Evolutionary conservation across 257 asterid genomes (phyloP), one percentile per base, ranked within the genome.

Genomic region (Ballota nigra): DNA sequence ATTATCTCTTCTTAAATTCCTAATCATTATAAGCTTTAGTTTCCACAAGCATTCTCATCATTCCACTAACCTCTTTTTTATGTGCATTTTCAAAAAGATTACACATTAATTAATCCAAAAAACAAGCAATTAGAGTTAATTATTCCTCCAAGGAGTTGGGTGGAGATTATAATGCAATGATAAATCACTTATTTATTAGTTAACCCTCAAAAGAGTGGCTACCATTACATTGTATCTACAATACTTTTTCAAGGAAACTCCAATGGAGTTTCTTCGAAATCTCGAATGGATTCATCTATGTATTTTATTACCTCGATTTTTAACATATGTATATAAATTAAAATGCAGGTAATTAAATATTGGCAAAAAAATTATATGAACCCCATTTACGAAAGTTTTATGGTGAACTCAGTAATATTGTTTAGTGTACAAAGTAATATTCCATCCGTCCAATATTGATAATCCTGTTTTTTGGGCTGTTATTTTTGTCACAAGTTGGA

Each of bases 41-140:
- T 63, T 63, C 36, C 63, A 56, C 62, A 29, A 65, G 62, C 77
- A 58, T 66, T 58, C 73, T 52, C 41, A 59, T 23, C 57, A 43
- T 64, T 63, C 83, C 83, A 74, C 83, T 69, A 33, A 45, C 60
- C 8, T 19, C 29, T 24, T 56, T 69, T 68, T 41, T 13, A 71
- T 40, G 52, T 40, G 55, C 41, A 47, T 43, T 53, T 67, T 19
- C 8, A 33, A 34, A 68, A 74, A 57, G 77, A 55, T 19, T 9
- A n/a, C 8, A 57, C 47, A 55, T 40, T 73, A 68, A 31, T 38
- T 58, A 31, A 66, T 71, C 4, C 3, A 23, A 26, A 26, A 38
- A 67, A 53, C 57, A 55, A 73, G 20, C 75, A 69, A 68, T 78
- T 31, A 68, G 61, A 63, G 31, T 63, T 62, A 73, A 43, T 55